phyloP scores from a whole-genome alignment of 2,329 filamentous ascomycete species.

The Neonectria sp. region DNA sequence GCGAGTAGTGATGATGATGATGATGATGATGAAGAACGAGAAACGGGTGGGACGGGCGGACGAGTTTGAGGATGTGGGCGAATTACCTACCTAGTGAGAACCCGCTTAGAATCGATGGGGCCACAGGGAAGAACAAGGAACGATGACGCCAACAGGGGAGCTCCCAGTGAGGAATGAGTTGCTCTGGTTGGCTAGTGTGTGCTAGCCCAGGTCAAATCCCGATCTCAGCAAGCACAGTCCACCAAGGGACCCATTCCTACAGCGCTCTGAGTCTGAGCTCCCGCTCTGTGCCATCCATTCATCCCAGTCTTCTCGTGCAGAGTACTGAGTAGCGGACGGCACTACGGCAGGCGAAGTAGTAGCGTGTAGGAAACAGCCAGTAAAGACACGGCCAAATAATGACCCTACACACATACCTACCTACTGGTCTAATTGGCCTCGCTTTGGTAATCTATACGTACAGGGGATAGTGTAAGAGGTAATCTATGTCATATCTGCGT shows the following conservation, averaged over 20 bases:
- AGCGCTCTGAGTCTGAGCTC: neutral
- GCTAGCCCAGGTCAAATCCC: conserved; percentile 9
- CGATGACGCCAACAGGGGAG: conserved; percentile 25
- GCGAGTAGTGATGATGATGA: conserved; percentile 33
- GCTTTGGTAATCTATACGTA: neutral
- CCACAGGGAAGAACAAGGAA: conserved; percentile 9
- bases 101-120: conserved; percentile 1
- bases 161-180: neutral
- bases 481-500: neutral
- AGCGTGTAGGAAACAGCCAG: too few species aligned
- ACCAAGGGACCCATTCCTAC: conserved; percentile 1
- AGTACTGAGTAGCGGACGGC: neutral
- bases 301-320: neutral
- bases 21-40: conserved; percentile 34
- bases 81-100: conserved; percentile 1
- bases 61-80: conserved; percentile 21
- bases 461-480: neutral
- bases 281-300: neutral
- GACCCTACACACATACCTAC: neutral
- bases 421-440: neutral
- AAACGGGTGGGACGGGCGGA: conserved; percentile 20
- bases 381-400: neutral
- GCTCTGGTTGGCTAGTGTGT: conserved; percentile 5
- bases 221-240: conserved; percentile 1
- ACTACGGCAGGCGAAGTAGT: neutral